Evolutionary conservation across 169 alveolate genomes (phyloP).

Genomic region (Eimeria necatrix): DNA sequence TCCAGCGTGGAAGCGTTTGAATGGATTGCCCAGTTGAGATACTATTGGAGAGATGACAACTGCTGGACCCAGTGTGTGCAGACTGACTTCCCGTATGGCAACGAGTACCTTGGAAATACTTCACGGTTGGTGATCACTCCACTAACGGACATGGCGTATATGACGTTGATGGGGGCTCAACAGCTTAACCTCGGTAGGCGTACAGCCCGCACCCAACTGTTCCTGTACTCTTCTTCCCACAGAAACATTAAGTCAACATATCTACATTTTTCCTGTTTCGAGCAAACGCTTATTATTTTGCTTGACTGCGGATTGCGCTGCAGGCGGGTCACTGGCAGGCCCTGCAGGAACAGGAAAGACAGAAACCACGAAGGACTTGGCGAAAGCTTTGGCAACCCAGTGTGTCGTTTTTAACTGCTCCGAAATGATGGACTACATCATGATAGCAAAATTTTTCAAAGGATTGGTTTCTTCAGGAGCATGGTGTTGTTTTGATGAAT

Average conservation of each 20-base stretch:
- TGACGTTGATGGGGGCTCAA: conserved; percentile 97
- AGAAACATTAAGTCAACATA: neutral
- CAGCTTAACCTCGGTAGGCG: conserved; percentile 93
- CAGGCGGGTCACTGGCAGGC: conserved; percentile 96
- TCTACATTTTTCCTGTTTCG: neutral
- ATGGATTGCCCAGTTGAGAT: conserved; percentile 94
- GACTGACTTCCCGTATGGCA: conserved; percentile 95
- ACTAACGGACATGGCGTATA: conserved; percentile 97
- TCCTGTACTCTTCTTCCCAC: neutral
- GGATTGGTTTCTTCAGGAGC: conserved; percentile 96
- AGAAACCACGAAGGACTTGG: conserved; percentile 98
- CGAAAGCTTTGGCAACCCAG: conserved; percentile 97
- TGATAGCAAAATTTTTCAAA: conserved; percentile 97
- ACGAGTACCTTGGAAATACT: conserved; percentile 98
- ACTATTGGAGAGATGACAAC: conserved; percentile 97
- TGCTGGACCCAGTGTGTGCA: conserved; percentile 89
- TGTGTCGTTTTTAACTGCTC: conserved; percentile 98
- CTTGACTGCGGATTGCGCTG: neutral
- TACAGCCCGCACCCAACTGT: neutral
- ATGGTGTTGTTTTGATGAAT: conserved; percentile 99
- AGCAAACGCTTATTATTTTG: neutral
- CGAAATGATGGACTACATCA: conserved; percentile 97
- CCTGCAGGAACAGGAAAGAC: conserved; percentile 99
- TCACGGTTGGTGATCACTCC: conserved; percentile 97
- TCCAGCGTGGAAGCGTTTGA: conserved; percentile 80